Evolutionary conservation across 306 rosid genomes (phyloP).

Genomic region (Rosa lucieae): DNA sequence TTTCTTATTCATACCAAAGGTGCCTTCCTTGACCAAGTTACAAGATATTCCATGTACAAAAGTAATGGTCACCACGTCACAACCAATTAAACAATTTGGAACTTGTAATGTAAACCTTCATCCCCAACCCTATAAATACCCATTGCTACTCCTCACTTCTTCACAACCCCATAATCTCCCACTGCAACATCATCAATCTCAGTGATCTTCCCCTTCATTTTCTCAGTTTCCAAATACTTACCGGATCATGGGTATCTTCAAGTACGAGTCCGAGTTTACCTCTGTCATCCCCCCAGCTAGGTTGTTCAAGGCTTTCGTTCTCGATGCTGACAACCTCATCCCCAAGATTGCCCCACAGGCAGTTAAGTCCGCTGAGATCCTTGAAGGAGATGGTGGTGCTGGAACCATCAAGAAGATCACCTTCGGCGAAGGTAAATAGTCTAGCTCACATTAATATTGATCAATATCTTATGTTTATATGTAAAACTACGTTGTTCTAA

Average conservation of each 20-base stretch:
- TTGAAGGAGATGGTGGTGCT: conserved; percentile 49
- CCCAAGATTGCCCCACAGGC: conserved; percentile 35
- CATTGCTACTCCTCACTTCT: not conserved
- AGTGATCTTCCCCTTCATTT: not conserved
- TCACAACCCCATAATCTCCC: conserved; percentile 23
- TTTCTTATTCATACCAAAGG: not conserved
- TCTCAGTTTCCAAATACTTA: not conserved
- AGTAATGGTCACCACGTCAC: conserved; percentile 6
- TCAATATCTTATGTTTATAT: not conserved
- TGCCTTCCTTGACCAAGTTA: conserved; percentile 1
- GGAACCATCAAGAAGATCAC: conserved; percentile 54
- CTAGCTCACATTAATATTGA: not conserved
- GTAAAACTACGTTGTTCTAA: too few species aligned
- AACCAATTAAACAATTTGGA: not conserved
- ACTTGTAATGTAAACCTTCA: not conserved
- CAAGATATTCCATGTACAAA: not conserved
- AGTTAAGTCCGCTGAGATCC: conserved; percentile 28
- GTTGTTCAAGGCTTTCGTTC: conserved; percentile 54
- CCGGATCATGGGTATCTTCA: conserved; percentile 24
- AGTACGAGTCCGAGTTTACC: conserved; percentile 21
- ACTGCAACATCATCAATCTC: not conserved
- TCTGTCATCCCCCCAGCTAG: conserved; percentile 41
- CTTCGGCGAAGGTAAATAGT: conserved; percentile 27
- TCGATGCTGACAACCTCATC: conserved; percentile 43
- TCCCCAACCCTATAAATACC: conserved; percentile 3